Evolutionary conservation across 306 rosid genomes (phyloP).

Genomic region (Astragalus glycyphyllos): DNA sequence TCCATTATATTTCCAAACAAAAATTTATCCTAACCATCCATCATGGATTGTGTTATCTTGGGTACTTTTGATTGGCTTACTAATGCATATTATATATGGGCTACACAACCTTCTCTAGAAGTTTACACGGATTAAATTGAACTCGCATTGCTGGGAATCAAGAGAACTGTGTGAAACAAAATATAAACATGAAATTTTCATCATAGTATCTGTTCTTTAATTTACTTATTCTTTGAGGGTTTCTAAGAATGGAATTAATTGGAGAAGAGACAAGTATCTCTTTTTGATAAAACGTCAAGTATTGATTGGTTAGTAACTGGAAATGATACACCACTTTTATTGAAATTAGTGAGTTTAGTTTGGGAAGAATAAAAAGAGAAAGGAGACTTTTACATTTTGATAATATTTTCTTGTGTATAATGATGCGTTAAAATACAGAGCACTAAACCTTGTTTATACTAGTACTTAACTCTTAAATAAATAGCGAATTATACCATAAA

Average conservation of each 20-base stretch:
- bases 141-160: not conserved
- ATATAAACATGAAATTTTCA: not conserved
- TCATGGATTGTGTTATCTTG: not conserved
- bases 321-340: not conserved
- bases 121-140: slow-evolving; percentile 3
- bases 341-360: slow-evolving; percentile 6
- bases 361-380: not conserved
- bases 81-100: not conserved
- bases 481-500: not conserved
- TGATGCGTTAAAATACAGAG: not conserved
- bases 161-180: not conserved
- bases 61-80: not conserved
- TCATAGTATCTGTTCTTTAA: not conserved
- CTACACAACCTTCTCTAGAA: not conserved
- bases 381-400: not conserved
- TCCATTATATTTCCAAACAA: too few relatives aligned
- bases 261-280: not conserved
- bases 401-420: not conserved
- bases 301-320: slow-evolving; percentile 23
- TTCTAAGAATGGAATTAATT: slow-evolving; percentile 18
- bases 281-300: not conserved
- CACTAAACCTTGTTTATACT: not conserved
- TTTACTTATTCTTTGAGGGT: slow-evolving; percentile 1
- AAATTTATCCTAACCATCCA: too few relatives aligned
- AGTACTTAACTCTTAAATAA: not conserved